Evolutionary conservation across 2,329 filamentous ascomycete species (phyloP), one percentile per base, ranked within the genome.

Genomic region (Amylocarpus encephaloides): DNA sequence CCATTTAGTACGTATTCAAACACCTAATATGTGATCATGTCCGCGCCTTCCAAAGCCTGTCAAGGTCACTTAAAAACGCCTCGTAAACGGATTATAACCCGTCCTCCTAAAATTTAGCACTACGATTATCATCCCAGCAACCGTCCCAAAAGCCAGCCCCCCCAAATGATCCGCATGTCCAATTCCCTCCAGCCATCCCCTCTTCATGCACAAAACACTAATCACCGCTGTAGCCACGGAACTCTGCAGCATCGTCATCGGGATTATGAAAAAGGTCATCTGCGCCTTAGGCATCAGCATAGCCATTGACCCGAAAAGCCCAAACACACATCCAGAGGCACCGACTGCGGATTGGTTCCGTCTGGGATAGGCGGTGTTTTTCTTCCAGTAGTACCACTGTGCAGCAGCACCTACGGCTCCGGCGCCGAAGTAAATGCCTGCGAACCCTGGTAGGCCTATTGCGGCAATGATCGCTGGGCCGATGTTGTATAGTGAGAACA

Each of bases 401-500:
- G 42, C 26, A 32, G 56, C 15, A 10, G 46, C 46, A 15, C 56
- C 58, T 11, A 46, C 48, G 19, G 57, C 13, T 6, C 46, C 52
- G 36, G 51, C 50, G n/a, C 58, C 58, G 30, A 58, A 38, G 34
- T 52, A 59, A 2, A 56, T 6, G 13, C 49, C 26, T 1, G 43
- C 3, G 35, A 59, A 59, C 9, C 43, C 19, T n/a, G 46, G 22
- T 6, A 43, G 7, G 6, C 56, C 55, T 16, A 43, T 42, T 5
- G 29, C 2, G 6, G 4, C 5, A 11, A 49, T 56, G n/a, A 64
- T 53, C 0, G 52, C 46, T 3, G 55, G 54, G 26, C 64, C 52
- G 10, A 66, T 61, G 33, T 59, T 59, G 39, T 55, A 50, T 2
- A 66, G 35, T 1, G 49, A 59, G 13, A 60, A 56, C 62, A 66